A percentile compares a stretch with the other conserved stretches of the same genome.
phyloP scores from a whole-genome alignment of 495 filamentous ascomycete species.

The Penicillium pancosmium region DNA sequence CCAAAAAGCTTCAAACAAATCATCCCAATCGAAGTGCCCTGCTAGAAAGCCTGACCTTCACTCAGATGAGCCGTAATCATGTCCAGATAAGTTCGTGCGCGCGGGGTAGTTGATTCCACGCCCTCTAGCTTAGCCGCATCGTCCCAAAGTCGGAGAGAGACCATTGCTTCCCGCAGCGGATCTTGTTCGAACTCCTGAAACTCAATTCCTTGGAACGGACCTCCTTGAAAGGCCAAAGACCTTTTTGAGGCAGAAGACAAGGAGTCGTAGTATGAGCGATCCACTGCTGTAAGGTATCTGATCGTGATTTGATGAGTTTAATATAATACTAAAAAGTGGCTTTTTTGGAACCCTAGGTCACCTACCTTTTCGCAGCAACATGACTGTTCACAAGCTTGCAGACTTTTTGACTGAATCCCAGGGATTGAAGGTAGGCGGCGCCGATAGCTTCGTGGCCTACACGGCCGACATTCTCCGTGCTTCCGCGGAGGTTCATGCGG shows the following conservation, averaged over 20 bases:
- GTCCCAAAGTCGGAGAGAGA: conserved; percentile 45
- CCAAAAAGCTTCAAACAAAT: background rate
- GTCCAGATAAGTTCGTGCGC: conserved; percentile 31
- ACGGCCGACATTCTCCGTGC: conserved; percentile 40
- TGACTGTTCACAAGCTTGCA: conserved; percentile 44
- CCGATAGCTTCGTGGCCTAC: conserved; percentile 48
- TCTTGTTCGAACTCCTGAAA: conserved; percentile 31
- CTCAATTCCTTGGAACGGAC: conserved; percentile 42
- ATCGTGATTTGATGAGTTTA: background rate
- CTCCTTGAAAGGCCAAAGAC: conserved; percentile 47
- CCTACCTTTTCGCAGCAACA: conserved; percentile 49
- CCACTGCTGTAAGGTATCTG: conserved; percentile 43
- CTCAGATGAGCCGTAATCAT: conserved; percentile 34
- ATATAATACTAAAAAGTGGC: too few relatives aligned
- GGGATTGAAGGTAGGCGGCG: conserved; percentile 36
- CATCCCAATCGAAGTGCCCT: background rate
- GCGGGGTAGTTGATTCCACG: conserved; percentile 31
- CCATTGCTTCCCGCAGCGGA: conserved; percentile 42
- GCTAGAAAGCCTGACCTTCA: background rate
- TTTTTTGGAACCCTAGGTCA: background rate
- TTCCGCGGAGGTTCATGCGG: conserved; percentile 31
- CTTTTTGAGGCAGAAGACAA: conserved; percentile 42
- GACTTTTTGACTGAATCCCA: conserved; percentile 45
- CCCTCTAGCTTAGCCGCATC: conserved; percentile 44
- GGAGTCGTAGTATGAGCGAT: conserved; percentile 39